Percentiles rank a stretch among this genome's conserved stretches.
phyloP scores from a whole-genome alignment of 1,284 basidiomycete species.

The Sanghuangporus sanghuang region DNA sequence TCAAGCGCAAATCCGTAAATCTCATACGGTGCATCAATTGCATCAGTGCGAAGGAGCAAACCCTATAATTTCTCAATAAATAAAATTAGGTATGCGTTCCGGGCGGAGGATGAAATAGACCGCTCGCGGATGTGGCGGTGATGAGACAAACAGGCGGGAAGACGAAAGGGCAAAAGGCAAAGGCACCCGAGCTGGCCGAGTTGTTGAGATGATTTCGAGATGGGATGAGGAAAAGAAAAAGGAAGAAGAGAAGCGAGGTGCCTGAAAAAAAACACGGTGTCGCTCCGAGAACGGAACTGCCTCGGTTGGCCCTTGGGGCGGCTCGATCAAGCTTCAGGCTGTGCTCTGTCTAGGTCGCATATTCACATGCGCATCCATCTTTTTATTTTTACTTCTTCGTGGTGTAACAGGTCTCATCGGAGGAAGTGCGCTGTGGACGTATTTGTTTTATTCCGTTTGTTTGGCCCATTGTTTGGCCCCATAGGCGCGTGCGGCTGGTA shows the following conservation, averaged over 20 bases:
- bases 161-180: background rate
- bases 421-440: background rate
- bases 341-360: background rate
- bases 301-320: background rate
- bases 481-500: background rate
- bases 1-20: background rate
- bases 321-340: background rate
- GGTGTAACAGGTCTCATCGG: background rate
- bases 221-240: background rate
- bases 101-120: background rate
- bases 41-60: background rate
- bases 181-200: background rate
- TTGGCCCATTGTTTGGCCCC: background rate
- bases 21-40: background rate
- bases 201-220: background rate
- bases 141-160: background rate
- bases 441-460: background rate
- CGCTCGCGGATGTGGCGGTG: background rate
- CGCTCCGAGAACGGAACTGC: conserved; percentile 1
- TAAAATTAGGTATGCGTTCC: background rate
- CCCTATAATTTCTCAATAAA: background rate
- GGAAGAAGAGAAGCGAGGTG: background rate
- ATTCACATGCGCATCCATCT: background rate
- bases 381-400: background rate
- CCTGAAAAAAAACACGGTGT: background rate